These are phyloP conservation scores for Podospora bellae-mahoneyi DNA, from an alignment of 495 filamentous ascomycete genomes.

Conservation along the genomic window DNA sequence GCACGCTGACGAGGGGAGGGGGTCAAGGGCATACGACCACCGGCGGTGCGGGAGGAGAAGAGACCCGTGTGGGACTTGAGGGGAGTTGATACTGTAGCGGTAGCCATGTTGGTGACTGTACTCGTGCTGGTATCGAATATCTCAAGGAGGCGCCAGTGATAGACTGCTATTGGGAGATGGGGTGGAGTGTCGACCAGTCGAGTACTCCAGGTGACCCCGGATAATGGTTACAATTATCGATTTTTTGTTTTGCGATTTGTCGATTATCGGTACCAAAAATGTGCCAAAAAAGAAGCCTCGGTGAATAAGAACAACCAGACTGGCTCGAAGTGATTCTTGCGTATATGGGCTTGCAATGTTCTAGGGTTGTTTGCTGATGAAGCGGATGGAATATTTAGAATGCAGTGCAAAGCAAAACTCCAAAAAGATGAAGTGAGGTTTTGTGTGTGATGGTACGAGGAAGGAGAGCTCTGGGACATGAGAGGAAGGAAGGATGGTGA, in stretches of 20 bases:
- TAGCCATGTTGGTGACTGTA: constrained; percentile 68
- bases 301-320: neutral
- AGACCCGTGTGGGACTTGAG: constrained; percentile 89
- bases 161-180: neutral
- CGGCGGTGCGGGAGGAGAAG: constrained; percentile 88
- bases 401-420: neutral
- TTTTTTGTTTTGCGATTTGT: constrained; percentile 1
- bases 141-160: constrained; percentile 17
- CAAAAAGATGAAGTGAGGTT: neutral
- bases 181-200: neutral
- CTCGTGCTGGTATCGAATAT: constrained; percentile 40
- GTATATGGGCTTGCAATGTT: neutral
- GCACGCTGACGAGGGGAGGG: constrained; percentile 71
- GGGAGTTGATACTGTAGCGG: constrained; percentile 82
- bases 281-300: constrained; percentile 1
- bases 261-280: constrained; percentile 7
- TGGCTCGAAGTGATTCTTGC: neutral
- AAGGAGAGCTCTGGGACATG: constrained; percentile 4
- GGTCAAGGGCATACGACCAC: constrained; percentile 89
- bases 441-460: constrained; percentile 7
- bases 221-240: neutral
- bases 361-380: neutral
- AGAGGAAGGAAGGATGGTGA: neutral
- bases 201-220: neutral
- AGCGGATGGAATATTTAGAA: neutral